These are phyloP conservation scores for Suillus discolor DNA, from an alignment of 768 basidiomycete genomes.

Conservation along the genomic window DNA sequence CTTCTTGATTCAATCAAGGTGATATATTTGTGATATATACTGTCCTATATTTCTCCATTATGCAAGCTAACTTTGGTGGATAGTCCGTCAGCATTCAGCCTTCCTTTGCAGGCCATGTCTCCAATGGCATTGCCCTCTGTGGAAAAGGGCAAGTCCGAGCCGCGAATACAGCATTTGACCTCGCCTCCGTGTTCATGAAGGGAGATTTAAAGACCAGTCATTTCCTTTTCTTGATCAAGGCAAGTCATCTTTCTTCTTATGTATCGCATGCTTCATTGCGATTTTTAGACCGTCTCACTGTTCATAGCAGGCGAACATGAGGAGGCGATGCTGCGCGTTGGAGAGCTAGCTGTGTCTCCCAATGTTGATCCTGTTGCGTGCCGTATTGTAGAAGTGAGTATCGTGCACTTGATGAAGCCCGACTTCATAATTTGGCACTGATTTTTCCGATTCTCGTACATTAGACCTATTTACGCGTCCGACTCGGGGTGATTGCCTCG, in stretches of 20 bases:
- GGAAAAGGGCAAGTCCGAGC: not conserved
- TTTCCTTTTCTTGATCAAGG: not conserved
- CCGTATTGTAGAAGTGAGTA: not conserved
- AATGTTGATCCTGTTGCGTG: not conserved
- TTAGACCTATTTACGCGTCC: not conserved
- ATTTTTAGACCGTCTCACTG: not conserved
- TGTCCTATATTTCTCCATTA: too few species aligned
- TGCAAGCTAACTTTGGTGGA: not conserved
- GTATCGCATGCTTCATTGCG: not conserved
- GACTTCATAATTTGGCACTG: not conserved
- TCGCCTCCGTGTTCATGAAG: not conserved
- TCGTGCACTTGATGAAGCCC: not conserved
- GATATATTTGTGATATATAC: not conserved
- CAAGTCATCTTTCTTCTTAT: not conserved
- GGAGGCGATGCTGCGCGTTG: not conserved
- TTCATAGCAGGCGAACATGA: not conserved
- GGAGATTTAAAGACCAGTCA: not conserved
- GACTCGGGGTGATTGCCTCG: not conserved
- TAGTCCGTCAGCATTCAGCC: not conserved
- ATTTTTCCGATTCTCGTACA: not conserved
- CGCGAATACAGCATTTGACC: not conserved
- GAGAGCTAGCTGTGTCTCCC: not conserved
- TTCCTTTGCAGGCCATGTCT: not conserved
- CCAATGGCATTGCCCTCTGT: not conserved
- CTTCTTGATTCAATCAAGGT: not conserved